These are phyloP conservation scores for Luffa acutangula DNA, from an alignment of 306 rosid species.

Conservation along the genomic window DNA sequence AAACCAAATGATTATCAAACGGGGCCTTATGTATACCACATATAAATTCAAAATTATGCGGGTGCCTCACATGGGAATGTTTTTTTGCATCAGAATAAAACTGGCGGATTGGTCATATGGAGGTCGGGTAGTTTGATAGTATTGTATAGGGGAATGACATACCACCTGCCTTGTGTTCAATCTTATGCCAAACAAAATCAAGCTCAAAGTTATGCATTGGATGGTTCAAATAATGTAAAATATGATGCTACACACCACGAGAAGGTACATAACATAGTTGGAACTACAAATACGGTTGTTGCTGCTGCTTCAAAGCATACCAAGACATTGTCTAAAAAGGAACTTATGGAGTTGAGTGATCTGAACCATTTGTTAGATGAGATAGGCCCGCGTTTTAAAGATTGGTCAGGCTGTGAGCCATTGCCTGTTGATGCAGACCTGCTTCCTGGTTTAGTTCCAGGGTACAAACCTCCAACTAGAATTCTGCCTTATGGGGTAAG, in stretches of 20 bases:
- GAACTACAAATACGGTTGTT: constrained; percentile 18
- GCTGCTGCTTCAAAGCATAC: constrained; percentile 26
- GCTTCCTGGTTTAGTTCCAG: constrained; percentile 53
- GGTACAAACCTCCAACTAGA: constrained; percentile 67
- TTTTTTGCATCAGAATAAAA: constrained; percentile 41
- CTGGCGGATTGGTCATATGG: constrained; percentile 86
- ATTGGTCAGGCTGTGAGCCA: constrained; percentile 88
- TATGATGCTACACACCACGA: constrained; percentile 8
- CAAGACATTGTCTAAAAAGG: constrained; percentile 45
- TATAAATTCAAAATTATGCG: constrained; percentile 1
- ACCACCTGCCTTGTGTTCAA: constrained; percentile 68
- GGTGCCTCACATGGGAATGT: not conserved
- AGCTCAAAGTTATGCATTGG: constrained; percentile 10
- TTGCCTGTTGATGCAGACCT: constrained; percentile 91
- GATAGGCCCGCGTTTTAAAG: constrained; percentile 74
- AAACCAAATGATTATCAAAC: no score
- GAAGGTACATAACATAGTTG: constrained; percentile 16
- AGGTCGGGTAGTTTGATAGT: constrained; percentile 83
- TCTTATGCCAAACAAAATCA: constrained; percentile 22
- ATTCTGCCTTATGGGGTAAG: constrained; percentile 66
- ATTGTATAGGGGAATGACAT: constrained; percentile 68
- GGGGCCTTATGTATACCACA: not conserved
- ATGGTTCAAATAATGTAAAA: constrained; percentile 13
- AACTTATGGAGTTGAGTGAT: constrained; percentile 45
- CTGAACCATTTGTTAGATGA: constrained; percentile 68